Base-by-base conservation (phyloP, 176 grass and related monocot species). In the Bromus sterilis region DNA sequence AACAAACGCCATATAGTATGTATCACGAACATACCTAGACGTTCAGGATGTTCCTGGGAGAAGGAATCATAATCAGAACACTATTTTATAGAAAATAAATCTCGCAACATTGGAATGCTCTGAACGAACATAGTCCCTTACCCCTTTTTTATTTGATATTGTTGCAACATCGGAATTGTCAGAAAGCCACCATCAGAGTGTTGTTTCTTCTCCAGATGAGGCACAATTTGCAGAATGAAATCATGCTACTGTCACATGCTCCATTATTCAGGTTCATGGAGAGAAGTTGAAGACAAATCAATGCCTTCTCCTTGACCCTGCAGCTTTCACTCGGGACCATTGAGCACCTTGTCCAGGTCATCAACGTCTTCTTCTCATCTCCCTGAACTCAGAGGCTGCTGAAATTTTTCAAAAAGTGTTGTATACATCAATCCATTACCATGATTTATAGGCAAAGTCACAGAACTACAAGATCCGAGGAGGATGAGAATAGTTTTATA, bases 311-410 rank as follows among this genome's bases (percentile, higher is more conserved):
- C 42, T 43, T 43, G 12, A 43, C 41, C 41, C 42, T 43, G 3
- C 42, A 43, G 83, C 76, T 91, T 85, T 87, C 88, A 90, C 29
- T 78, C 79, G 32, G 86, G 79, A n/a, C 56, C 82, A 77, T 95
- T 93, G 82, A 99, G 95, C 71, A 93, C 96, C 72, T 95, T 95
- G 82, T 98, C 96, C 36, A 98, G 66, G 66, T 98, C 96, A 86
- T 95, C 96, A 60, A 95, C 80, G 77, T 90, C 93, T 79, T 99
- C 93, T 80, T 99, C 96, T 95, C 89, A 71, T 99, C 96, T 76
- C 91, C 96, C 24, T 91, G 91, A 78, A 99, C 96, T 83, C 96
- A 81, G 89, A 93, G 81, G 93, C 91, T 75, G 91, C 96, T 95
- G 63, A 44, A 91, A 66, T 70, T 80, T 0, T 3, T 39, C 36